Evolutionary conservation across 2,329 filamentous ascomycete species (phyloP).

Genomic region (Penicillium oxalicum): DNA sequence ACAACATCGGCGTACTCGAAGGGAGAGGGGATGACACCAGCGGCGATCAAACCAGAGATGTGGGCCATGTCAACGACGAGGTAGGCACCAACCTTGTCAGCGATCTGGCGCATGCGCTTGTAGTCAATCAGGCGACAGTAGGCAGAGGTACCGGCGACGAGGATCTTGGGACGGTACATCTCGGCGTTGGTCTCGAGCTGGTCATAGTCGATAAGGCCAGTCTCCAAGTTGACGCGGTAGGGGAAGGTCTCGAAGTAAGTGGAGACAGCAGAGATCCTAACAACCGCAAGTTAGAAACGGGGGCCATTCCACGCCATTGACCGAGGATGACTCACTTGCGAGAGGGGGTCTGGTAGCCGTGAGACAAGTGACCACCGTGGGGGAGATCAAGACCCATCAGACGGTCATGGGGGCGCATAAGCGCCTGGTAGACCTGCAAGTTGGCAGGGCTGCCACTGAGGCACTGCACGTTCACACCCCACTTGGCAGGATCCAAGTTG

Average conservation of each 20-base stretch:
- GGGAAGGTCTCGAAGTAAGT: slow-evolving; percentile 99
- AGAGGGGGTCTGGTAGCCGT: slow-evolving; percentile 92
- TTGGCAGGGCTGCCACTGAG: slow-evolving; percentile 91
- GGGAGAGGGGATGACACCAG: slow-evolving; percentile 82
- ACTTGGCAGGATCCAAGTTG: slow-evolving; percentile 76
- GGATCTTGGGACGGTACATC: slow-evolving; percentile 90
- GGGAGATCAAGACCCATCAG: slow-evolving; percentile 96
- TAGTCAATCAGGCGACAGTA: slow-evolving; percentile 98
- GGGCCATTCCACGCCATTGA: background rate
- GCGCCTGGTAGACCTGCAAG: slow-evolving; percentile 93
- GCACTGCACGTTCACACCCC: slow-evolving; percentile 98
- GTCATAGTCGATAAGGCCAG: slow-evolving; percentile 91
- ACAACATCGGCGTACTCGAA: slow-evolving; percentile 90
- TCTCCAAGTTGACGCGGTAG: slow-evolving; percentile 84
- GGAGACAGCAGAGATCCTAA: slow-evolving; percentile 87
- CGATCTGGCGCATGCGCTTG: slow-evolving; percentile 80
- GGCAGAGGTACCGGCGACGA: slow-evolving; percentile 89
- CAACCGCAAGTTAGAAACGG: background rate
- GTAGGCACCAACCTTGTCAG: slow-evolving; percentile 87
- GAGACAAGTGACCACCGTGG: slow-evolving; percentile 90
- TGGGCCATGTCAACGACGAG: slow-evolving; percentile 95
- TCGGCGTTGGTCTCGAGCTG: slow-evolving; percentile 80
- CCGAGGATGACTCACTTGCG: slow-evolving; percentile 57
- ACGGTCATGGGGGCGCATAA: slow-evolving; percentile 87
- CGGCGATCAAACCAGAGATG: slow-evolving; percentile 88